Conservation (phyloP, 78 protist genomes). For the Dictyostelium citrinum region DNA sequence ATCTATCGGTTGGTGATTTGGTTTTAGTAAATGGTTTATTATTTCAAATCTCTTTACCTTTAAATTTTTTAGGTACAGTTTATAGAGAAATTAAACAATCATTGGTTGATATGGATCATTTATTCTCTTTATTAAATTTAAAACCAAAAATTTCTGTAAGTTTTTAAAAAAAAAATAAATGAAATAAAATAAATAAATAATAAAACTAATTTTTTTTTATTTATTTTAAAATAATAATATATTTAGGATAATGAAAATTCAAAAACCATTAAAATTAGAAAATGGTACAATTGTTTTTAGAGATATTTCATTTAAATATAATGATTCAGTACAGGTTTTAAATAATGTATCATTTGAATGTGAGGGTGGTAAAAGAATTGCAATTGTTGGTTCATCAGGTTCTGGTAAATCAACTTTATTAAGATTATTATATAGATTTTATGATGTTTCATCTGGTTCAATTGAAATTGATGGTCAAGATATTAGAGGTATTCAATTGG, state of each 20-base stretch:
- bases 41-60: conserved; percentile 93
- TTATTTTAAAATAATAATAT: background rate
- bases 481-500: conserved; percentile 40
- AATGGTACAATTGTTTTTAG: conserved; percentile 82
- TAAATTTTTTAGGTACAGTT: conserved; percentile 93
- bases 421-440: conserved; percentile 89
- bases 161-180: no score
- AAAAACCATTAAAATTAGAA: conserved; percentile 23
- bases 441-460: conserved; percentile 85
- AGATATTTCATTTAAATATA: conserved; percentile 84
- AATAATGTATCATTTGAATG: conserved; percentile 76
- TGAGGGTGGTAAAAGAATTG: conserved; percentile 89
- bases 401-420: conserved; percentile 93
- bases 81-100: conserved; percentile 91
- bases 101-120: conserved; percentile 87
- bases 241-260: conserved; percentile 35
- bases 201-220: no score
- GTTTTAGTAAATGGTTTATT: conserved; percentile 90
- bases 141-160: conserved; percentile 15
- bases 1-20: conserved; percentile 90
- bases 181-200: no score
- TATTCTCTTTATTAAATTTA: conserved; percentile 81
- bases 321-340: conserved; percentile 33
- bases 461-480: conserved; percentile 93
- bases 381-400: conserved; percentile 95